These are phyloP conservation scores for Leccinum broughii DNA, from an alignment of 768 basidiomycete genomes.

Conservation along the genomic window DNA sequence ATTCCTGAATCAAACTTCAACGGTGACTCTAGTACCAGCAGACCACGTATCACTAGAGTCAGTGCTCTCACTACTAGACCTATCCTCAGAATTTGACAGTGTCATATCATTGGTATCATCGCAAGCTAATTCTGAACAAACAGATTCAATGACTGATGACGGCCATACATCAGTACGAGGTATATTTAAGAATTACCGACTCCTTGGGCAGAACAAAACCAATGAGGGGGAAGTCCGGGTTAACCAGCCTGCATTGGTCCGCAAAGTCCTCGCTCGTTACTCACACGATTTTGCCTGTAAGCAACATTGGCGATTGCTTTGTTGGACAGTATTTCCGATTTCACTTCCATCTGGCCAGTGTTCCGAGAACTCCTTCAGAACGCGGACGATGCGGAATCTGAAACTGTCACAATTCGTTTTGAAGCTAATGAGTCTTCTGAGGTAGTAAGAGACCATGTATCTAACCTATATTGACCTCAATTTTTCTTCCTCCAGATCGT, in stretches of 20 bases:
- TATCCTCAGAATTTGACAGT: too few relatives aligned
- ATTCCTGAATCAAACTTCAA: too few relatives aligned
- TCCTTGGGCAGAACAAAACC: constrained; percentile 54
- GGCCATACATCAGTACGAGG: too few relatives aligned
- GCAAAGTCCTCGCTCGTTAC: constrained; percentile 94
- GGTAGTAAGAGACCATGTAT: constrained; percentile 26
- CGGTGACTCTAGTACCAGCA: too few relatives aligned
- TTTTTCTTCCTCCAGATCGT: constrained; percentile 22
- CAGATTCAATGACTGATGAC: too few relatives aligned
- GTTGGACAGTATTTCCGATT: constrained; percentile 35
- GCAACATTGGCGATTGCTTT: constrained; percentile 1
- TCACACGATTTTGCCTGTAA: constrained; percentile 84
- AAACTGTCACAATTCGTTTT: constrained; percentile 73
- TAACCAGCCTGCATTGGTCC: constrained; percentile 88
- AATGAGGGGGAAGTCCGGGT: constrained; percentile 82
- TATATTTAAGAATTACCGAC: too few relatives aligned
- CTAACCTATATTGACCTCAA: background rate
- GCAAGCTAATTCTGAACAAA: too few relatives aligned
- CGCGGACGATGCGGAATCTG: constrained; percentile 44
- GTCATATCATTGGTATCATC: too few relatives aligned
- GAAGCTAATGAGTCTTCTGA: constrained; percentile 44
- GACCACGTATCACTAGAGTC: too few relatives aligned
- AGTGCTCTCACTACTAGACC: too few relatives aligned
- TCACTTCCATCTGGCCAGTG: constrained; percentile 59
- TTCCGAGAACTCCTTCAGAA: background rate